phyloP scores from a whole-genome alignment of 192 early-diverging fungal species.

The Funneliformis geosporum region DNA sequence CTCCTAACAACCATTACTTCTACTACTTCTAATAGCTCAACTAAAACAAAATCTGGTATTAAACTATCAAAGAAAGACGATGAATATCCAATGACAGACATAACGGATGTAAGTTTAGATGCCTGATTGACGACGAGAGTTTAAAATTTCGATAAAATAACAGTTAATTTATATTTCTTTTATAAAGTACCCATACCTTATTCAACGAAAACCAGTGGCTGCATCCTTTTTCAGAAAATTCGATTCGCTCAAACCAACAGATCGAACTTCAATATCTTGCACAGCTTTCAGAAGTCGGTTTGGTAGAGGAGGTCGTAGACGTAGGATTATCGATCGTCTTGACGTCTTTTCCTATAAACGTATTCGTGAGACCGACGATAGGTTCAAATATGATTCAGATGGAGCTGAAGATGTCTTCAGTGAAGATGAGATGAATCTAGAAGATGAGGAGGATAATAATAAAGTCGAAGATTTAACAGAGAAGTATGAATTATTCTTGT shows the following conservation, averaged over 20 bases:
- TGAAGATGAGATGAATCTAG: slow-evolving; percentile 9
- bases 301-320: slow-evolving; percentile 77
- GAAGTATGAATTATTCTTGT: background rate
- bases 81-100: slow-evolving; percentile 4
- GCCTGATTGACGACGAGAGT: background rate
- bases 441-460: background rate
- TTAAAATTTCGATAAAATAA: background rate
- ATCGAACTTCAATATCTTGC: too few relatives aligned
- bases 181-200: background rate
- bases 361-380: background rate
- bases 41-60: slow-evolving; percentile 64
- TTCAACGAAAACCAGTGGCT: background rate
- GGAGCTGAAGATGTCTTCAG: slow-evolving; percentile 23
- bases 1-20: background rate
- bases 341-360: background rate
- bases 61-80: slow-evolving; percentile 49
- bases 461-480: background rate
- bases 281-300: slow-evolving; percentile 59
- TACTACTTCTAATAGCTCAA: slow-evolving; percentile 41
- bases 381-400: slow-evolving; percentile 24
- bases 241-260: background rate
- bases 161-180: background rate
- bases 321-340: slow-evolving; percentile 61
- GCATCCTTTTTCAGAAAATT: background rate
- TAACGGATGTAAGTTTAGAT: slow-evolving; percentile 4